Percentiles rank a stretch among this genome's conserved stretches.
phyloP scores from a whole-genome alignment of 768 basidiomycete genomes.

The Saitozyma sp. region DNA sequence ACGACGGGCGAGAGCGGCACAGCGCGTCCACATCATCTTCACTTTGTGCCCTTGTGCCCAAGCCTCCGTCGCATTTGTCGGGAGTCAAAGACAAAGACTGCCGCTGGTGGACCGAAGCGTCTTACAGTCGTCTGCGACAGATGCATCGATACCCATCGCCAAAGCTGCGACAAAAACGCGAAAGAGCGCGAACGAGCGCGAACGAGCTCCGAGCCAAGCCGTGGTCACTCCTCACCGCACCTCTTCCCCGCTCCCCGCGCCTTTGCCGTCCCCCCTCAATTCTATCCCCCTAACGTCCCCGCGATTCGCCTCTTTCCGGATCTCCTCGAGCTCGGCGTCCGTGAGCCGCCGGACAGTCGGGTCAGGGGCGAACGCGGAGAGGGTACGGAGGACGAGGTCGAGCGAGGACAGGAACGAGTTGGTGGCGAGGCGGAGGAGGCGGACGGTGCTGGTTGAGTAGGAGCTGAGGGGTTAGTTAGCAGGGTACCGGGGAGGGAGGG shows the following conservation, averaged over 20 bases:
- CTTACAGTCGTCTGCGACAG: too few species aligned
- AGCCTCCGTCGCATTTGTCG: background rate
- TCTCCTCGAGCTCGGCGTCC: conserved; percentile 34
- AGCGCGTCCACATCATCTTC: conserved; percentile 1
- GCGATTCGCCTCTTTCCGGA: conserved; percentile 19
- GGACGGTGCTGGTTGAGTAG: conserved; percentile 63
- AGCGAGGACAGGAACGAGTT: conserved; percentile 89
- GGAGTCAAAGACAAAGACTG: too few species aligned
- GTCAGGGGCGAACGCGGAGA: conserved; percentile 75
- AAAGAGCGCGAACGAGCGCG: too few species aligned
- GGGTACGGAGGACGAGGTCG: conserved; percentile 77
- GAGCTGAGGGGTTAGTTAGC: conserved; percentile 61
- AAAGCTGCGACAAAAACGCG: too few species aligned
- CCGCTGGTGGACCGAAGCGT: too few species aligned
- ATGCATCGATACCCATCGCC: too few species aligned
- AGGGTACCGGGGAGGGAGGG: too few species aligned
- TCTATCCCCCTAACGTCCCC: conserved; percentile 36
- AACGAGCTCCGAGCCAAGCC: background rate
- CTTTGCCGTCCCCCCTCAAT: conserved; percentile 40
- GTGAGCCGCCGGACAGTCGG: conserved; percentile 52
- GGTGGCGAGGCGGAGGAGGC: conserved; percentile 76
- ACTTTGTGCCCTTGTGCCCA: background rate
- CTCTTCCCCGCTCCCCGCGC: conserved; percentile 44
- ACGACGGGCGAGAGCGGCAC: background rate
- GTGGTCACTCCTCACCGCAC: conserved; percentile 18